A percentile compares a stretch with the other conserved stretches of the same genome.
Conservation (phyloP, 306 rosid genomes). For the Potentilla sterilis region DNA sequence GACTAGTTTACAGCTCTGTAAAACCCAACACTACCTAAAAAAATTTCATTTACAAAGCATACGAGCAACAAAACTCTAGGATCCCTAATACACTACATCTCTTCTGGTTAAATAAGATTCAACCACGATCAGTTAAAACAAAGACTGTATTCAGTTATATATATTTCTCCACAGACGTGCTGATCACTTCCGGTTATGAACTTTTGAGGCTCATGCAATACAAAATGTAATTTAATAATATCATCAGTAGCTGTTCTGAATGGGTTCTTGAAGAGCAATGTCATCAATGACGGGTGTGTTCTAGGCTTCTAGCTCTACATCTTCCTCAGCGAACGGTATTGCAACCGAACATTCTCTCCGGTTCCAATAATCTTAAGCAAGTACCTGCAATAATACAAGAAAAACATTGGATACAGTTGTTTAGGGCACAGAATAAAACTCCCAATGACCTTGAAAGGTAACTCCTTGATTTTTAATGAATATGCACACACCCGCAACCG, state of each 20-base stretch:
- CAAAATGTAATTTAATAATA: background rate
- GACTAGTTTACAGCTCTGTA: background rate
- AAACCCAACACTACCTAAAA: background rate
- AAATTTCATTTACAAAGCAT: conserved; percentile 14
- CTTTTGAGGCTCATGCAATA: background rate
- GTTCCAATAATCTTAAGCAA: conserved; percentile 79
- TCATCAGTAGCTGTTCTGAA: conserved; percentile 61
- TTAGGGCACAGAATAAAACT: background rate
- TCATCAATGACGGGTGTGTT: conserved; percentile 41
- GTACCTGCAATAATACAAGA: conserved; percentile 55
- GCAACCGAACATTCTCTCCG: conserved; percentile 89
- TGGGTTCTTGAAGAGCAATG: conserved; percentile 44
- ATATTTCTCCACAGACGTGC: background rate
- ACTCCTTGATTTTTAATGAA: background rate
- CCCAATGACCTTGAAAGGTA: background rate
- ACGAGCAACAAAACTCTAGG: background rate
- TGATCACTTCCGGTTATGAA: conserved; percentile 15
- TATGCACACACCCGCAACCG: background rate
- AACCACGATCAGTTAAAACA: conserved; percentile 17
- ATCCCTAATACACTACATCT: conserved; percentile 14
- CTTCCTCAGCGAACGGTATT: conserved; percentile 93
- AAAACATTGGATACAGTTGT: background rate
- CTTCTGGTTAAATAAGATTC: conserved; percentile 15
- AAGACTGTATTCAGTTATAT: background rate
- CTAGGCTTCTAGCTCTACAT: conserved; percentile 29